These are phyloP conservation scores for Setomelanomma holmii DNA, from an alignment of 2,329 filamentous ascomycete species.

Conservation along the genomic window DNA sequence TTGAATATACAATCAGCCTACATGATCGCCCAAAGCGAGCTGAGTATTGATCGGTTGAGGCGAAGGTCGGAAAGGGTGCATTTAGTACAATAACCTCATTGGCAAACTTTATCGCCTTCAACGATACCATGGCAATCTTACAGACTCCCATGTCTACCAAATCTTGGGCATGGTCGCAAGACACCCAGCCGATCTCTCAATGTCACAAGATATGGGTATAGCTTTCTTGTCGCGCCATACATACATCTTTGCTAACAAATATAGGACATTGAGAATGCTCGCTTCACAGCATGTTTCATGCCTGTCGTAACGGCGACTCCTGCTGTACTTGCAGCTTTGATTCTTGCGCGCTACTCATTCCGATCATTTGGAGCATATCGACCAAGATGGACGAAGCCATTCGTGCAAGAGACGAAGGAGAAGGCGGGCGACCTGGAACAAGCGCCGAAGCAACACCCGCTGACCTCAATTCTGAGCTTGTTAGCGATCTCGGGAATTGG, in stretches of 20 bases:
- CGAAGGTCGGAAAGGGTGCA: conserved; percentile 29
- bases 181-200: conserved; percentile 19
- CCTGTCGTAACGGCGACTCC: conserved; percentile 50
- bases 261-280: conserved; percentile 46
- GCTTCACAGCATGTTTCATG: conserved; percentile 51
- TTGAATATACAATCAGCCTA: conserved; percentile 22
- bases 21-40: conserved; percentile 3
- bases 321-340: conserved; percentile 42
- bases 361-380: conserved; percentile 42
- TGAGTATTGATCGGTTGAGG: conserved; percentile 22
- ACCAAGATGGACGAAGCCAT: conserved; percentile 61
- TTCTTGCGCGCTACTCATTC: conserved; percentile 48
- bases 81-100: background rate
- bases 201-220: conserved; percentile 39
- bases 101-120: too few species aligned
- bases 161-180: conserved; percentile 1
- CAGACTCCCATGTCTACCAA: conserved; percentile 30
- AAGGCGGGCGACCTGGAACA: conserved; percentile 39
- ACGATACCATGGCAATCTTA: conserved; percentile 30
- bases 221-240: background rate
- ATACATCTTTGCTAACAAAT: conserved; percentile 13
- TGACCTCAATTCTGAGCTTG: conserved; percentile 31
- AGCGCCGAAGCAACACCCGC: conserved; percentile 36
- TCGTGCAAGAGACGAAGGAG: conserved; percentile 51
- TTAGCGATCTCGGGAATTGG: conserved; percentile 35